Evolutionary conservation across 768 basidiomycete genomes (phyloP).

Genomic region (Pleurotus pulmonarius): DNA sequence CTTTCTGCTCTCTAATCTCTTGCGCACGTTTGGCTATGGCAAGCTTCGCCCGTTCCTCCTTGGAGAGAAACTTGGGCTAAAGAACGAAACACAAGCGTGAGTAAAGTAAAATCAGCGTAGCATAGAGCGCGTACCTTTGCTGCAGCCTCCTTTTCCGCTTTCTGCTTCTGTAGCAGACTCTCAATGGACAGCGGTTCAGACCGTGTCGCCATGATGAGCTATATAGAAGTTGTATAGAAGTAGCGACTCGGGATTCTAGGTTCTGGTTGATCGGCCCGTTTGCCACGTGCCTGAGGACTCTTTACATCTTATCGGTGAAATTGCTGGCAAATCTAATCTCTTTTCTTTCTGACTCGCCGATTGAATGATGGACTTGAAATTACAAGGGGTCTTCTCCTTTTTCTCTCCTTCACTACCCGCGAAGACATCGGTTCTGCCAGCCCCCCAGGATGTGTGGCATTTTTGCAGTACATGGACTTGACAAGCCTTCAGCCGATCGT

Average conservation of each 20-base stretch:
- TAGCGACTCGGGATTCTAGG: too few species aligned
- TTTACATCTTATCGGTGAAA: neutral
- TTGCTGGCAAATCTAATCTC: neutral
- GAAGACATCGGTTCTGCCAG: neutral
- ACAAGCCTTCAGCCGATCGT: slow-evolving; percentile 66
- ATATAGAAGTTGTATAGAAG: too few species aligned
- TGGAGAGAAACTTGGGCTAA: slow-evolving; percentile 92
- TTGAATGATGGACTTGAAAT: neutral
- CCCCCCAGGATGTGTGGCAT: slow-evolving; percentile 82
- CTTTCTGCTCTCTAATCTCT: slow-evolving; percentile 74
- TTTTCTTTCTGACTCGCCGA: neutral
- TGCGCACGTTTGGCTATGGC: slow-evolving; percentile 85
- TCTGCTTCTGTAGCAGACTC: slow-evolving; percentile 80
- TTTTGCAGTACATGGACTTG: slow-evolving; percentile 76
- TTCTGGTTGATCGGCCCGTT: too few species aligned
- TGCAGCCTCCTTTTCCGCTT: slow-evolving; percentile 83
- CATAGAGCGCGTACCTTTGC: slow-evolving; percentile 58
- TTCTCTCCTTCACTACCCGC: neutral
- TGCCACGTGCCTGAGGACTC: too few species aligned
- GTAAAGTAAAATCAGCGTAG: slow-evolving; percentile 3
- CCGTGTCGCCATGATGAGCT: slow-evolving; percentile 37
- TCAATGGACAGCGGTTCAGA: slow-evolving; percentile 87
- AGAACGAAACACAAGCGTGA: slow-evolving; percentile 10
- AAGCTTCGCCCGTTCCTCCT: slow-evolving; percentile 84
- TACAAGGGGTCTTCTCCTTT: neutral